Percentiles rank a stretch among this genome's conserved stretches.
Conservation (phyloP, 495 filamentous ascomycete species). For the Thermochaetoides thermophila region DNA sequence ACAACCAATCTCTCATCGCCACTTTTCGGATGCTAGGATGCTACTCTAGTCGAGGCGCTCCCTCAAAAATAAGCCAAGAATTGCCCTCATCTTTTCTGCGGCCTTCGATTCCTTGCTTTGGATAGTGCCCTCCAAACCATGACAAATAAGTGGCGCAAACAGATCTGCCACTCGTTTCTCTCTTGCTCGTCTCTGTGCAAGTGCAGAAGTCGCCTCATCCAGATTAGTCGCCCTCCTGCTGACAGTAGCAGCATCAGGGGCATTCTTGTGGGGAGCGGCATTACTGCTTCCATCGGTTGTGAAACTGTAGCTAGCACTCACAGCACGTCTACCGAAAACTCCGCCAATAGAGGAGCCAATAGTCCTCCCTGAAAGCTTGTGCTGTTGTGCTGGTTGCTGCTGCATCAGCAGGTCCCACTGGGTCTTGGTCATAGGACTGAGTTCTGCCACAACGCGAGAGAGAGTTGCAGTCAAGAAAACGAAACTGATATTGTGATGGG, state of each 20-base stretch:
- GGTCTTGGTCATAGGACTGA: conserved; percentile 28
- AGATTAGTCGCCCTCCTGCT: too few relatives aligned
- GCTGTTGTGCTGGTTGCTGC: too few relatives aligned
- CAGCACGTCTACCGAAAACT: conserved; percentile 19
- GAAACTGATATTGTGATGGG: conserved; percentile 72
- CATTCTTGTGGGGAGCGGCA: too few relatives aligned
- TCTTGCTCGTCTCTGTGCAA: conserved; percentile 27
- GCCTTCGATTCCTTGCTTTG: conserved; percentile 26
- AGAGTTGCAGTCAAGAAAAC: conserved; percentile 76
- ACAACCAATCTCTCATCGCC: too few relatives aligned
- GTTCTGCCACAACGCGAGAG: conserved; percentile 27
- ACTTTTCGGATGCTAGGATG: too few relatives aligned
- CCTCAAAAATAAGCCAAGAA: conserved; percentile 29
- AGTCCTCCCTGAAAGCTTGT: too few relatives aligned
- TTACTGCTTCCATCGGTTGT: too few relatives aligned
- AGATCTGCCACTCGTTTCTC: conserved; percentile 33
- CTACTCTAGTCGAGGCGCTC: too few relatives aligned
- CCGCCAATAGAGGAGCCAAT: too few relatives aligned
- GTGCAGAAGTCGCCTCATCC: conserved; percentile 14
- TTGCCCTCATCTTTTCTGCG: conserved; percentile 25
- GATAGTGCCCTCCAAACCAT: conserved; percentile 21
- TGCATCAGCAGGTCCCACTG: conserved; percentile 16
- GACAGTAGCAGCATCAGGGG: too few relatives aligned
- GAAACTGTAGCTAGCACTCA: too few relatives aligned
- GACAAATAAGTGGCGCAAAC: conserved; percentile 32